Percentiles rank a stretch among this genome's conserved stretches.
Evolutionary conservation across 78 protist species (phyloP).

Genomic region (Tieghemostelium lacteum): DNA sequence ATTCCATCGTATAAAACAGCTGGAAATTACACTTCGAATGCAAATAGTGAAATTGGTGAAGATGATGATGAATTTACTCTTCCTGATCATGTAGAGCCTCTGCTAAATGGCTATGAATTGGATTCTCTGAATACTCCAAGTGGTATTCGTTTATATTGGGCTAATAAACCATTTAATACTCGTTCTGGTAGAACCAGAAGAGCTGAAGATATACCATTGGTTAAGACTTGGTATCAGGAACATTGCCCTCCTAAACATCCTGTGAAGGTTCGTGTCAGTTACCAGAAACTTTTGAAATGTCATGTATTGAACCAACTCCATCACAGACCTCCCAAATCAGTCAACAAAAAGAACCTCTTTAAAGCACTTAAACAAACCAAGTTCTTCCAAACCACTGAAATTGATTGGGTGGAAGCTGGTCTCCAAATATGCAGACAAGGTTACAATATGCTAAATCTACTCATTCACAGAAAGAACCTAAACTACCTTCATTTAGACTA

Average conservation of each 20-base stretch:
- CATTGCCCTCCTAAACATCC: constrained; percentile 97
- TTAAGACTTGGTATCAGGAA: constrained; percentile 96
- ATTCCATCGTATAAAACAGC: constrained; percentile 84
- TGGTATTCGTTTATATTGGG: constrained; percentile 97
- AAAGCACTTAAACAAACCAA: constrained; percentile 93
- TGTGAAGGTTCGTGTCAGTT: constrained; percentile 97
- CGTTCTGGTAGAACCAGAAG: constrained; percentile 96
- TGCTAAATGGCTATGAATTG: constrained; percentile 82
- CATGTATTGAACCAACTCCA: constrained; percentile 95
- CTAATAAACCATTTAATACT: constrained; percentile 97
- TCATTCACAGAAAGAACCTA: constrained; percentile 98
- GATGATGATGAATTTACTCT: constrained; percentile 73
- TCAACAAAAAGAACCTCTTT: constrained; percentile 92
- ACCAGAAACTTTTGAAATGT: constrained; percentile 99
- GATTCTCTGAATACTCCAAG: constrained; percentile 93
- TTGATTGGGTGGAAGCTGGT: constrained; percentile 99
- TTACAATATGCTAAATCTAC: constrained; percentile 99
- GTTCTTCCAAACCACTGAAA: constrained; percentile 97
- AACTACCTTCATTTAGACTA: constrained; percentile 99
- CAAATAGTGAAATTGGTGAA: constrained; percentile 6
- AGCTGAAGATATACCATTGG: constrained; percentile 98
- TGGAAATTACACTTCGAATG: no score
- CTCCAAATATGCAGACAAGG: constrained; percentile 99
- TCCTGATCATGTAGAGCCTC: constrained; percentile 82
- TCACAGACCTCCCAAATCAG: constrained; percentile 90